phyloP scores from a whole-genome alignment of 768 basidiomycete genomes.

The Calvatia gigantea region DNA sequence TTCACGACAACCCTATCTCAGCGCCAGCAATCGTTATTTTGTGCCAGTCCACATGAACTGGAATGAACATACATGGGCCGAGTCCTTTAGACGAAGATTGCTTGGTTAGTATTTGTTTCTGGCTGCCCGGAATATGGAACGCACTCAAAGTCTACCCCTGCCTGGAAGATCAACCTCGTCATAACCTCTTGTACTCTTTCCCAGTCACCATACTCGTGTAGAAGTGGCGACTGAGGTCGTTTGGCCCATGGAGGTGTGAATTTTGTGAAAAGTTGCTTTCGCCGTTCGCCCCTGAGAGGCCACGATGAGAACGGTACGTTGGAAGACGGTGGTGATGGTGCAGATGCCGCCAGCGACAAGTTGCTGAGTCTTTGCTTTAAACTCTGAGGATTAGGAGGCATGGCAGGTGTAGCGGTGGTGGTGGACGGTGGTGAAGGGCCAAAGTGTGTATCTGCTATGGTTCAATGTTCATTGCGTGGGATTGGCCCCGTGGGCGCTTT shows the following conservation, averaged over 20 bases:
- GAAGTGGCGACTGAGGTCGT: conserved; percentile 22
- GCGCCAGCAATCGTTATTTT: conserved; percentile 11
- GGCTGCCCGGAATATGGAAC: conserved; percentile 22
- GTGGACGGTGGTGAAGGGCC: background rate
- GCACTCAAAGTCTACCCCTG: conserved; percentile 88
- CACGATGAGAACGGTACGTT: conserved; percentile 8
- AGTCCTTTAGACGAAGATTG: conserved; percentile 47
- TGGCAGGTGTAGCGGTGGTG: background rate
- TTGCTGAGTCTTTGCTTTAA: conserved; percentile 69
- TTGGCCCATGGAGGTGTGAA: conserved; percentile 54
- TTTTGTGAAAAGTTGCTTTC: conserved; percentile 25
- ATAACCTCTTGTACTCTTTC: conserved; percentile 66
- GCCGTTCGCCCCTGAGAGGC: conserved; percentile 12
- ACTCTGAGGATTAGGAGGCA: conserved; percentile 30
- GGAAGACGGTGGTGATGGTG: conserved; percentile 36
- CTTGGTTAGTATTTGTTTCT: conserved; percentile 6
- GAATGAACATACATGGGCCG: conserved; percentile 72
- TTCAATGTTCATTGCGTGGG: conserved; percentile 1
- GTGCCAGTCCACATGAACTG: conserved; percentile 9
- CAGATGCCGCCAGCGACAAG: conserved; percentile 50
- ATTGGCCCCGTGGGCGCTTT: conserved; percentile 1
- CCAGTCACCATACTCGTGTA: conserved; percentile 43
- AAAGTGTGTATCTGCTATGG: background rate
- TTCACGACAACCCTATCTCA: conserved; percentile 71
- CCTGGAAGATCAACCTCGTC: conserved; percentile 76